Evolutionary conservation across 1,284 basidiomycete genomes (phyloP), one percentile per base, ranked within the genome.

Genomic region (Sphaerobolus stellatus): DNA sequence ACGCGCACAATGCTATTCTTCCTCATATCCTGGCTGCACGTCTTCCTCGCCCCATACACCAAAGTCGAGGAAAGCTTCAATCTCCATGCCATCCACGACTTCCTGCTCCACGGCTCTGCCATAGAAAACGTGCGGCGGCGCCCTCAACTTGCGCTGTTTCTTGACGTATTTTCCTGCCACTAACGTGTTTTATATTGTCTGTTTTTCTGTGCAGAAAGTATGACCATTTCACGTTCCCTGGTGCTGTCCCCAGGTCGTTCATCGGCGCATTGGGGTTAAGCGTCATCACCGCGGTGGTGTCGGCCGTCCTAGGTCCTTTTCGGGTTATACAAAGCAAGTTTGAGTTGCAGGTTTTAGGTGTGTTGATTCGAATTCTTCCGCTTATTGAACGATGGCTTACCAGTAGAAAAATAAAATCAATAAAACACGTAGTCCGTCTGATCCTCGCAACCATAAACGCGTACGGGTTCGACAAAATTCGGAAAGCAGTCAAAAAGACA

Each of bases 31-130:
- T 85, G 82, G 73, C 58, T 69, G 1, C 88, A 95, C 63, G 86
- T 94, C 51, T 60, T 89, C 5, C 70, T 92, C 5, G 81, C 90
- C 2, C 96, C 96, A 0, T 95, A 90, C 68, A 92, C 91, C 3
- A 99, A 99, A 73, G 96, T 99, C 36, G 97, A 99, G 70, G 96
- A 99, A 74, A 92, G 89, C 66, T 98, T 98, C 77, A 94, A 90
- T 58, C 79, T 98, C 5, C 96, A 99, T 67, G 95, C 93, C 0
- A 83, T 81, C 0, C 92, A 97, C 68, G 96, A 99, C 69, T 77
- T 93, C 20, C 75, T 98, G 29, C 80, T 88, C 73, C 87, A 90
- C 62, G 92, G 92, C 9, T 63, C 66, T 11, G 70, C 63, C 27
- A 67, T 88, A 34, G 65, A 62, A 14, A 78, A 82, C 56, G 86